Evolutionary conservation across 1,139 yeast genomes (phyloP).

Genomic region (Hansenula anomala): DNA sequence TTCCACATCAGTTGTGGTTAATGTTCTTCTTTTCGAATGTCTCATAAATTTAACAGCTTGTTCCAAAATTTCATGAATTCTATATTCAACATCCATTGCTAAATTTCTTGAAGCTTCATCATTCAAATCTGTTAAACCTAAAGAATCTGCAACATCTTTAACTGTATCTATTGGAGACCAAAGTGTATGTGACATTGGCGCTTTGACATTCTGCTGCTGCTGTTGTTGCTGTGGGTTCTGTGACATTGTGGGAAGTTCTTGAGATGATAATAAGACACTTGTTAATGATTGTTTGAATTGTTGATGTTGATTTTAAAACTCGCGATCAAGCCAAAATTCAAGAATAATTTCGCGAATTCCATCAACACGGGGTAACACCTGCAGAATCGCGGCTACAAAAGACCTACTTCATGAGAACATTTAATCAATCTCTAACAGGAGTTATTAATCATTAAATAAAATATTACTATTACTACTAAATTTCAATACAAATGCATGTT

Average conservation of each 20-base stretch:
- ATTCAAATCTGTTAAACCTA: constrained; percentile 73
- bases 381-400: no score
- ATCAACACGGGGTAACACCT: no score
- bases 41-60: constrained; percentile 96
- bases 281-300: no score
- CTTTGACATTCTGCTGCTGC: constrained; percentile 4
- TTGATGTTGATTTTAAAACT: no score
- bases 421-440: no score
- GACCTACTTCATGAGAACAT: no score
- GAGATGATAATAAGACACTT: no score
- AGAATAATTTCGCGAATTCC: no score
- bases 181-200: constrained; percentile 66
- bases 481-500: no score
- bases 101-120: constrained; percentile 92
- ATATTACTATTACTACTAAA: no score
- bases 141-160: constrained; percentile 89
- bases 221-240: not conserved
- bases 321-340: no score
- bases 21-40: constrained; percentile 79
- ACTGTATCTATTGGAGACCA: constrained; percentile 99
- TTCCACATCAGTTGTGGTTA: constrained; percentile 78
- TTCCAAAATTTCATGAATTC: constrained; percentile 92
- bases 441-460: no score
- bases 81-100: constrained; percentile 98
- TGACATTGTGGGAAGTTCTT: not conserved